Evolutionary conservation across 805 yeast species (phyloP).

Genomic region (Candida ponderosae): DNA sequence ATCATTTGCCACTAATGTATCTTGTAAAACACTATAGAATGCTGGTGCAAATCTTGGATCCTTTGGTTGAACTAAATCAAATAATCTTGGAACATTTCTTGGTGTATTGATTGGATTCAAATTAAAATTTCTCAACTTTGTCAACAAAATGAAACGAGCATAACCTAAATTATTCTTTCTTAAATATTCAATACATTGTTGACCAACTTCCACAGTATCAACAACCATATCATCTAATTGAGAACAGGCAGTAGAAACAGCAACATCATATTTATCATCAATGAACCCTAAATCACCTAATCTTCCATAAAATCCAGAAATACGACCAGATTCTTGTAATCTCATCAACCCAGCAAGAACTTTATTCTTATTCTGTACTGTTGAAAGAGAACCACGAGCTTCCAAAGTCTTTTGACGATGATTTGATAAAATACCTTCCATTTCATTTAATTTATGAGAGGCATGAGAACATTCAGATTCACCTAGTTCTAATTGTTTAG

Average conservation of each 20-base stretch:
- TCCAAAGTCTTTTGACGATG: conserved; percentile 60
- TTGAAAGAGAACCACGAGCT: conserved; percentile 51
- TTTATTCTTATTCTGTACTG: conserved; percentile 58
- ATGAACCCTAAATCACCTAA: conserved; percentile 90
- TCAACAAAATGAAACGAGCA: conserved; percentile 77
- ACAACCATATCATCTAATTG: conserved; percentile 90
- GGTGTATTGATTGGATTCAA: conserved; percentile 61
- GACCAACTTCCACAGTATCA: conserved; percentile 66
- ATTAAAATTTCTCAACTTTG: conserved; percentile 61
- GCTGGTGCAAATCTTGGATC: conserved; percentile 74
- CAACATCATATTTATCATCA: conserved; percentile 83
- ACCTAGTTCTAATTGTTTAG: conserved; percentile 51
- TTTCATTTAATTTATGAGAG: conserved; percentile 36
- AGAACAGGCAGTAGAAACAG: conserved; percentile 91
- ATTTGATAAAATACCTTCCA: conserved; percentile 43
- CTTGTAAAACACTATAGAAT: conserved; percentile 77
- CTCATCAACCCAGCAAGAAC: conserved; percentile 64
- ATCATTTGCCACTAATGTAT: conserved; percentile 80
- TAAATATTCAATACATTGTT: conserved; percentile 72
- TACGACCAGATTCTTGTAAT: conserved; percentile 71
- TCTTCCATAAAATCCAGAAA: conserved; percentile 82
- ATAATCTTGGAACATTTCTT: conserved; percentile 66
- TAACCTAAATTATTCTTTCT: conserved; percentile 80
- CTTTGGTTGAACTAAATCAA: conserved; percentile 69
- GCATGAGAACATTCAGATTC: conserved; percentile 48